Evolutionary conservation across 2,329 filamentous ascomycete genomes (phyloP), one percentile per base, ranked within the genome.

Genomic region (Neopestalotiopsis rosae): DNA sequence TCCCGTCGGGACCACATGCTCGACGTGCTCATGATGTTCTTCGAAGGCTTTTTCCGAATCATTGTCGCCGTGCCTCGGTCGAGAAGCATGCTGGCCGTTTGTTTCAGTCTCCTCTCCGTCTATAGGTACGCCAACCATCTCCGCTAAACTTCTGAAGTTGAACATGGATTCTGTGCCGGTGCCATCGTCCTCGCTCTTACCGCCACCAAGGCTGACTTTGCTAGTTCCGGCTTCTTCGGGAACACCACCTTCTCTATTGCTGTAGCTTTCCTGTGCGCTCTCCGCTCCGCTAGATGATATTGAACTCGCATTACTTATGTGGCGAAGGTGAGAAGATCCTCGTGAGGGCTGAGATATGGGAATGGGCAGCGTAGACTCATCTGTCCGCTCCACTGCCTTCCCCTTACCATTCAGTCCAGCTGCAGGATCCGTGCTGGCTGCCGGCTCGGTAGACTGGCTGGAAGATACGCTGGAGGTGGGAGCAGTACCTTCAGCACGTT

Each of bases 271-370:
- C 1, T 85, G 83, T 1, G 85, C 83, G 40, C 91, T 93, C 65
- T 95, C 94, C 0, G 89, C 85, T 13, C 91, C 84, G 0, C 94
- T 97, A 0, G 94, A 97, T 9, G 91, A 90, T 0, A 92, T 88
- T 0, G 94, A 97, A 0, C 95, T 97, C 1, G 94, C 92, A 73
- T 92, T 97, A 71, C 94, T 97, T 80, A 96, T 90, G 74, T 97
- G 92, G 30, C 94, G 89, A 20, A 96, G 84, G 77, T 94, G 91
- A 1, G 92, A 93, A 4, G 89, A 88, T 56, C 88, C 89, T 7
- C 89, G 86, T 1, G 86, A 83, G 6, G 85, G 85, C n/a, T 84
- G 76, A 4, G 84, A 67, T 17, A 72, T 82, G 5, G 85, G 80
- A 70, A 86, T 84, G 2, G 83, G 83, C 3, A 86, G 78, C 1